phyloP scores from a whole-genome alignment of 176 grass and related monocot species.

The Bonia amplexicaulis region DNA sequence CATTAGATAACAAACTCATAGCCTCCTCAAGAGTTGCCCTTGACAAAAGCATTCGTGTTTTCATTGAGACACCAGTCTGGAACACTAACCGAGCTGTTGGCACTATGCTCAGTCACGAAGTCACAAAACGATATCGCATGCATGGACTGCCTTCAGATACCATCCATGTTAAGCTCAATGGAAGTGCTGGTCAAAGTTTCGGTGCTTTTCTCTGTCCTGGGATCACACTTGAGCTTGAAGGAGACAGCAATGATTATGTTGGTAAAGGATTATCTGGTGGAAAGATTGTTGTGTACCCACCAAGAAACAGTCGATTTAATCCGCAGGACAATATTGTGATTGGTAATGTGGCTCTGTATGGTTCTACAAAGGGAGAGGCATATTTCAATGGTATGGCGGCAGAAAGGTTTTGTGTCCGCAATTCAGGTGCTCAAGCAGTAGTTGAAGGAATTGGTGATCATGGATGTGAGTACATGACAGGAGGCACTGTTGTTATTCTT shows the following conservation, averaged over 20 bases:
- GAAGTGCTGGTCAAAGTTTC: slow-evolving; percentile 61
- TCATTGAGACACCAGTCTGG: slow-evolving; percentile 27
- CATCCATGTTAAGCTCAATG: slow-evolving; percentile 54
- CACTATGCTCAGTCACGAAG: slow-evolving; percentile 67
- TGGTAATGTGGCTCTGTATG: slow-evolving; percentile 68
- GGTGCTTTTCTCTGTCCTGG: slow-evolving; percentile 82
- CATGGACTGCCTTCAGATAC: slow-evolving; percentile 45
- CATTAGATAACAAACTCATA: slow-evolving; percentile 60
- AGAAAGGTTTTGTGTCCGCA: slow-evolving; percentile 68
- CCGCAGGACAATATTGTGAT: slow-evolving; percentile 59
- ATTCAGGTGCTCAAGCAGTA: slow-evolving; percentile 66
- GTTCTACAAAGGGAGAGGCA: slow-evolving; percentile 55
- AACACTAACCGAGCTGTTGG: slow-evolving; percentile 62
- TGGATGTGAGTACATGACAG: slow-evolving; percentile 81
- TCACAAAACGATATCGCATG: slow-evolving; percentile 47
- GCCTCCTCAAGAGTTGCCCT: slow-evolving; percentile 40
- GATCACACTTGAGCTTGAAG: slow-evolving; percentile 94
- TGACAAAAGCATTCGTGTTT: slow-evolving; percentile 40
- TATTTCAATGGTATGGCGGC: slow-evolving; percentile 69
- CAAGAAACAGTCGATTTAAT: slow-evolving; percentile 48
- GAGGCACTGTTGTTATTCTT: slow-evolving; percentile 58
- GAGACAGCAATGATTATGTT: slow-evolving; percentile 97
- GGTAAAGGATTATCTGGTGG: slow-evolving; percentile 92
- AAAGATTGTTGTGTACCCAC: slow-evolving; percentile 59
- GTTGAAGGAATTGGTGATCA: slow-evolving; percentile 69